These are phyloP conservation scores for Sugiyamaella boreocaroliniensis DNA, from an alignment of 805 yeast genomes.

Conservation along the genomic window DNA sequence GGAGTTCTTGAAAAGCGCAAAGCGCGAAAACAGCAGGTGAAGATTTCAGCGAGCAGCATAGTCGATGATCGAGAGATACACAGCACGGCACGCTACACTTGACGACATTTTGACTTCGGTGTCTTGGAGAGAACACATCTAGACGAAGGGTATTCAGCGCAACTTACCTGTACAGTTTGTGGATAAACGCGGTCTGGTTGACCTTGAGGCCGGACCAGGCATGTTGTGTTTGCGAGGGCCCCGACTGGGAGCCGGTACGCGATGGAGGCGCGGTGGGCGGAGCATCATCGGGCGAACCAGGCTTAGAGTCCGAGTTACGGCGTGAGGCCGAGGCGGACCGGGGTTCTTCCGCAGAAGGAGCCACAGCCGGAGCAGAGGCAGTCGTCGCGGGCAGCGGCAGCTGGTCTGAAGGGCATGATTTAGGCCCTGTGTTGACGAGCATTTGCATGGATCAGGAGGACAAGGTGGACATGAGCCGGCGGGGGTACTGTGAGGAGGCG, in stretches of 20 bases:
- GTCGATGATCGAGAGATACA: no score
- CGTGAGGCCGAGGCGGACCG: neutral
- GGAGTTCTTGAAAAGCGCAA: no score
- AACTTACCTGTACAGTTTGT: constrained; percentile 57
- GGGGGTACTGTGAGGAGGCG: neutral
- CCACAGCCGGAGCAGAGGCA: neutral
- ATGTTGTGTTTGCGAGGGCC: neutral
- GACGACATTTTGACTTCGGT: neutral
- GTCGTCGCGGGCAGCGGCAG: neutral
- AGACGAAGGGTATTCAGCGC: neutral
- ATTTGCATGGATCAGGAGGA: neutral
- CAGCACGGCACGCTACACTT: no score
- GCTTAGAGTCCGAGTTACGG: neutral
- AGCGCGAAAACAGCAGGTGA: no score
- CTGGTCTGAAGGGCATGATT: neutral
- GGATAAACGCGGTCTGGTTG: constrained; percentile 65
- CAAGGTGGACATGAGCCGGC: neutral
- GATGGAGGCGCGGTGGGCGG: neutral
- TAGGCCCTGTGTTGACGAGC: neutral
- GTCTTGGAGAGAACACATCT: neutral
- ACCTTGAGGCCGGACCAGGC: constrained; percentile 24
- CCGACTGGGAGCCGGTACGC: neutral
- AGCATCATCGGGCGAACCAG: neutral
- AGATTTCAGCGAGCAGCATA: no score
- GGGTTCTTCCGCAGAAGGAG: neutral